These are phyloP conservation scores for Eucalyptus pauciflora DNA, from an alignment of 345 rosid species.

Conservation along the genomic window DNA sequence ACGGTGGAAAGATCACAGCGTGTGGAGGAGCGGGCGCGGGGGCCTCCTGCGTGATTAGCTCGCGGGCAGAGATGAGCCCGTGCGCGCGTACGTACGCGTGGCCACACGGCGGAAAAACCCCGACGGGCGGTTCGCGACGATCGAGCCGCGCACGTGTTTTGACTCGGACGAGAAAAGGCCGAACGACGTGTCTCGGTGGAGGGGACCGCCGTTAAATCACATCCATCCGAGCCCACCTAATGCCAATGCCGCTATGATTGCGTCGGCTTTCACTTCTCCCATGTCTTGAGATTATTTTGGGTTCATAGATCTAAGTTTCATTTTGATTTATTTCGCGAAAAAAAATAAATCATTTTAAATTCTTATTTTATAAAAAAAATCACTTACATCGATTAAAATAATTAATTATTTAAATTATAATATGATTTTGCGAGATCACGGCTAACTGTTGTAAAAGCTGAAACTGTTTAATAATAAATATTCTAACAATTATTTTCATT, in stretches of 20 bases:
- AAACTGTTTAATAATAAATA: too few relatives aligned
- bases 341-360: too few relatives aligned
- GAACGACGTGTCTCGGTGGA: background rate
- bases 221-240: background rate
- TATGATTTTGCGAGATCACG: too few relatives aligned
- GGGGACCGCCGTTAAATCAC: background rate
- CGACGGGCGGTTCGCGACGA: background rate
- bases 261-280: background rate
- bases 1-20: background rate
- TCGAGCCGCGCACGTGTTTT: background rate
- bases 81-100: background rate
- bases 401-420: background rate
- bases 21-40: background rate
- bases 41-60: background rate
- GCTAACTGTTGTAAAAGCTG: fast-evolving
- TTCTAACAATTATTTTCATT: background rate
- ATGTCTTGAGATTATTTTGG: background rate
- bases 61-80: background rate
- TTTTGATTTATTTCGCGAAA: background rate
- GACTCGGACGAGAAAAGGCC: background rate
- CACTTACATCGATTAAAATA: background rate
- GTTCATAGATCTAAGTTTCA: background rate
- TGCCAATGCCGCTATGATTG: background rate
- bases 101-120: background rate
- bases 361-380: too few relatives aligned